Evolutionary conservation across 192 early-diverging fungal species (phyloP), one percentile per base, ranked within the genome.

Genomic region (Lunasporangiospora selenospora): DNA sequence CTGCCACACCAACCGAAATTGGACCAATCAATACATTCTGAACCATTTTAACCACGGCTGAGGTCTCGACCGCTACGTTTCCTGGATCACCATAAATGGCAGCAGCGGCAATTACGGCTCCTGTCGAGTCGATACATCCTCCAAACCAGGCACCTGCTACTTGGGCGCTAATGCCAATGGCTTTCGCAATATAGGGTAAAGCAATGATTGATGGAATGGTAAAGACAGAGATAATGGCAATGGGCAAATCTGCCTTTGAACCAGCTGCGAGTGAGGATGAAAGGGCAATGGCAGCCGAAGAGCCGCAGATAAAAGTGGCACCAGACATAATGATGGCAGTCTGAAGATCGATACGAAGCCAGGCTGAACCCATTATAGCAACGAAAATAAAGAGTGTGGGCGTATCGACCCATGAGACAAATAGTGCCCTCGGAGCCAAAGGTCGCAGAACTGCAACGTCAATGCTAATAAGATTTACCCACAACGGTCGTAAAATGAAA

Each of bases 81-180:
- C 58, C 51, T 13, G 59, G 45, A 23, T 81, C 79, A 16, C 75
- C 77, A 40, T 80, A 84, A 31, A 84, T 84, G 36, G 67, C 77
- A 21, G 82, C 77, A 27, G 82, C 73, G 11, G 80, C 80, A 67
- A 81, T 80, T 16, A 84, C 82, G 1, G 82, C 82, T 39, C 82
- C 82, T 11, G 82, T 84, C 10, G 82, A 84, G 41, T 84, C 82
- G 12, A 84, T 67, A 50, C 79, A 84, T 41, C 82, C 82, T 46
- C 82, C 80, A 32, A 84, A 84, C 82, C 82, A 81, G n/a, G 82
- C 80, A 46, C 80, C 82, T 19, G 71, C 60, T 0, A 84, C 79
- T 19, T 70, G 46, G 18, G 82, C 21, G 36, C 53, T 43, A 15
- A 84, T 40, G 2, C 50, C 54, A 19, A 84, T 36, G 7, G 61